A percentile compares a stretch with the other conserved stretches of the same genome.
These are phyloP conservation scores for Neonectria punicea DNA, from an alignment of 2,329 filamentous ascomycete species.

Conservation along the genomic window DNA sequence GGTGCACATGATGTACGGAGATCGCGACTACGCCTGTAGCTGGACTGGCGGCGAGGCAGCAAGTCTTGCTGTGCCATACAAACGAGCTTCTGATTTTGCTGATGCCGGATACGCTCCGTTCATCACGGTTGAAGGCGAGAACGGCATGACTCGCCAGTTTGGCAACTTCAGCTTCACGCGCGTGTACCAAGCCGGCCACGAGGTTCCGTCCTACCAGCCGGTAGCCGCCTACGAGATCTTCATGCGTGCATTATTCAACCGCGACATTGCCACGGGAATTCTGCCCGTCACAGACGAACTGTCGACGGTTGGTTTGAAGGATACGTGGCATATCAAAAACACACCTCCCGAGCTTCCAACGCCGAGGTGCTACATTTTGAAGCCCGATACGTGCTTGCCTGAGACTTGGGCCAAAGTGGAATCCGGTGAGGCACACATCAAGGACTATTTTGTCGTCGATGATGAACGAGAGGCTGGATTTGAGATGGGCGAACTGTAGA, in stretches of 20 bases:
- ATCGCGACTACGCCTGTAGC: slow-evolving; percentile 70
- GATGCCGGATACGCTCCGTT: slow-evolving; percentile 77
- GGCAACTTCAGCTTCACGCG: slow-evolving; percentile 77
- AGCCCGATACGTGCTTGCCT: slow-evolving; percentile 64
- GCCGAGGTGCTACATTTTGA: slow-evolving; percentile 69
- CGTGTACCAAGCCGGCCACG: slow-evolving; percentile 73
- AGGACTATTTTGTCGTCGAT: slow-evolving; percentile 46
- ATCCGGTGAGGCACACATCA: slow-evolving; percentile 62
- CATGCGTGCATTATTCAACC: slow-evolving; percentile 65
- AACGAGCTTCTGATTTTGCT: slow-evolving; percentile 57
- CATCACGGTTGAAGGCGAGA: slow-evolving; percentile 69
- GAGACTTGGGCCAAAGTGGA: slow-evolving; percentile 63
- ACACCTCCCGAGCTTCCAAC: slow-evolving; percentile 56
- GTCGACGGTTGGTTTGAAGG: slow-evolving; percentile 61
- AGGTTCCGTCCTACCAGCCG: slow-evolving; percentile 69
- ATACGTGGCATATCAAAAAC: slow-evolving; percentile 70
- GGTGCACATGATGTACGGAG: slow-evolving; percentile 77
- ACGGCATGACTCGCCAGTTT: slow-evolving; percentile 77
- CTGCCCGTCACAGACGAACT: slow-evolving; percentile 61
- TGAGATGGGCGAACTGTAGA: not conserved
- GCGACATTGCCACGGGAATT: slow-evolving; percentile 65
- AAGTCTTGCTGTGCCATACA: slow-evolving; percentile 69
- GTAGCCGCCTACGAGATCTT: slow-evolving; percentile 67
- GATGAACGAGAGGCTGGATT: not conserved
- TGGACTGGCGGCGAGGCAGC: slow-evolving; percentile 77